Conservation (phyloP, 176 grass and related monocot species). For the Pontederia crassipes region DNA sequence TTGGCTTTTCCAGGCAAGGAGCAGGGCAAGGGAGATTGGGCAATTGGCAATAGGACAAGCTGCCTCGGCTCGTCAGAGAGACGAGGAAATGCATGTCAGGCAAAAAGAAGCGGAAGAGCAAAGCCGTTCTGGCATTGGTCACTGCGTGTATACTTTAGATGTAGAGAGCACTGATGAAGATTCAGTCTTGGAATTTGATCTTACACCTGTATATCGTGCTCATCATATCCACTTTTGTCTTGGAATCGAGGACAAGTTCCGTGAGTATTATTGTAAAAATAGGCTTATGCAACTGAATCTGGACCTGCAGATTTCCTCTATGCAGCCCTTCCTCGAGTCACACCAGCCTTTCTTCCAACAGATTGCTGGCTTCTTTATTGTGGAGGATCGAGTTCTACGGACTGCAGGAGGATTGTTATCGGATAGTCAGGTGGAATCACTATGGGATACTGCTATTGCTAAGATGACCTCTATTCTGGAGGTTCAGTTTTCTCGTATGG, state of each 20-base stretch:
- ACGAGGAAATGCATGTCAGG: slow-evolving; percentile 33
- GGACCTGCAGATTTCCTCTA: slow-evolving; percentile 58
- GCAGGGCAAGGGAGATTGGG: slow-evolving; percentile 50
- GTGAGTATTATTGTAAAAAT: slow-evolving; percentile 61
- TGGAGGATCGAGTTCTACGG: slow-evolving; percentile 56
- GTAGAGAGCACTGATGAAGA: slow-evolving; percentile 45
- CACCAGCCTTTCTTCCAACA: slow-evolving; percentile 61
- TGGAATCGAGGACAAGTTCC: slow-evolving; percentile 61
- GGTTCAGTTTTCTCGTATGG: slow-evolving; percentile 45
- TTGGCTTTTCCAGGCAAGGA: slow-evolving; percentile 71
- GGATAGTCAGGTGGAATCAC: slow-evolving; percentile 58
- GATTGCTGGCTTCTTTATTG: slow-evolving; percentile 75
- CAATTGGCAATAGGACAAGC: slow-evolving; percentile 54
- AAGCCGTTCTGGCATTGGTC: slow-evolving; percentile 34
- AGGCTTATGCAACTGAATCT: slow-evolving; percentile 73
- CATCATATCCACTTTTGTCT: slow-evolving; percentile 44
- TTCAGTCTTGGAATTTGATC: slow-evolving; percentile 46
- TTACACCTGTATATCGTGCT: slow-evolving; percentile 54
- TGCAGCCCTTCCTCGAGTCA: slow-evolving; percentile 60
- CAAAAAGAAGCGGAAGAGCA: slow-evolving; percentile 68
- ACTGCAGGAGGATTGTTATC: slow-evolving; percentile 60
- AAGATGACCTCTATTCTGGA: slow-evolving; percentile 60
- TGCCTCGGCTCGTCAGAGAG: slow-evolving; percentile 36
- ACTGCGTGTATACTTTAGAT: slow-evolving; percentile 59
- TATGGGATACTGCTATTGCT: slow-evolving; percentile 50